Evolutionary conservation across 768 basidiomycete genomes (phyloP).

Genomic region (Rossbeevera mucosa): DNA sequence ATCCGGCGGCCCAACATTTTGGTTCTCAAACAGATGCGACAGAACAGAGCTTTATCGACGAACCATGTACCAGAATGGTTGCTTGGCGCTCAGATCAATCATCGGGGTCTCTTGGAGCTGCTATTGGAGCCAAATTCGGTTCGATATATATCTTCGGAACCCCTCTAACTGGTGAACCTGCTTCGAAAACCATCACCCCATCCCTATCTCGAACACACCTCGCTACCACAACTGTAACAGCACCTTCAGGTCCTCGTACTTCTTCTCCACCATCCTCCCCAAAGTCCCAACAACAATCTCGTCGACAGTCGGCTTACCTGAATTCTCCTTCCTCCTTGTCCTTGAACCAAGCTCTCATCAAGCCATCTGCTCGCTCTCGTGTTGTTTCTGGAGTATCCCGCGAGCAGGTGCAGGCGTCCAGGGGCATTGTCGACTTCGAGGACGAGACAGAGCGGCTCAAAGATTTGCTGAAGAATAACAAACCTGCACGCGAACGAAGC

Average conservation of each 20-base stretch:
- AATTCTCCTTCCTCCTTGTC: conserved; percentile 36
- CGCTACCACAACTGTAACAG: conserved; percentile 2
- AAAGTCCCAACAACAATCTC: conserved; percentile 18
- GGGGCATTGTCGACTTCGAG: conserved; percentile 76
- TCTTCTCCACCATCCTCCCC: conserved; percentile 23
- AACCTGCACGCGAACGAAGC: conserved; percentile 22
- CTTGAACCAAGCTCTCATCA: conserved; percentile 43
- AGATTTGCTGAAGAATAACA: conserved; percentile 60
- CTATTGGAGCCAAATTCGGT: conserved; percentile 21
- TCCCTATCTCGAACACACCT: conserved; percentile 13
- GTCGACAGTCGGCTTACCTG: conserved; percentile 24
- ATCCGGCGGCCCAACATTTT: conserved; percentile 1
- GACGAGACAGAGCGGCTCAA: conserved; percentile 76
- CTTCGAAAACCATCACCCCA: conserved; percentile 2
- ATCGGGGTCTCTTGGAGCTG: conserved; percentile 12
- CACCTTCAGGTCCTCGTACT: conserved; percentile 6
- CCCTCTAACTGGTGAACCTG: conserved; percentile 20
- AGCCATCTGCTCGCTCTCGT: conserved; percentile 51
- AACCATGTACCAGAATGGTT: conserved; percentile 13
- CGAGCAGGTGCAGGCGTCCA: conserved; percentile 72
- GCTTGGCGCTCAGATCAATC: conserved; percentile 15
- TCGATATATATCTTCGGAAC: conserved; percentile 29
- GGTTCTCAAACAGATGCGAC: conserved; percentile 8
- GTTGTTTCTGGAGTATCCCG: conserved; percentile 69
- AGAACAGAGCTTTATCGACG: conserved; percentile 25